Evolutionary conservation across 2,329 filamentous ascomycete species (phyloP).

Genomic region (Fusarium sp.): DNA sequence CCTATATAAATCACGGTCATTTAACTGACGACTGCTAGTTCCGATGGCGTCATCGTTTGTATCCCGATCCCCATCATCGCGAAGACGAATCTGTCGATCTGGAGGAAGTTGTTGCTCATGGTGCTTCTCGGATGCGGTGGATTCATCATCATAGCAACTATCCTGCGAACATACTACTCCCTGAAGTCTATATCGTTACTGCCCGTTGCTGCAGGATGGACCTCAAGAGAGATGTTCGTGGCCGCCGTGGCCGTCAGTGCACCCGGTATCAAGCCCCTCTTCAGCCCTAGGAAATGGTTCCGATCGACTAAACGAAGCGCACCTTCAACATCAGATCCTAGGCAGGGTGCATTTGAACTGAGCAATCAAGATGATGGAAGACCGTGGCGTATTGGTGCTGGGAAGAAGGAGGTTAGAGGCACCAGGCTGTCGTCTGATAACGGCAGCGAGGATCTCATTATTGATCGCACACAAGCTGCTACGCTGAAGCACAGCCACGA

Average conservation of each 20-base stretch:
- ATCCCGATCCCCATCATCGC: neutral
- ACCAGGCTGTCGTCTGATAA: constrained; percentile 8
- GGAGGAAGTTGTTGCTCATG: neutral
- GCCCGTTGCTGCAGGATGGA: neutral
- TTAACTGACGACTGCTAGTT: neutral
- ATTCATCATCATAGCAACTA: constrained; percentile 2
- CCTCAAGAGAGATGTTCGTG: neutral
- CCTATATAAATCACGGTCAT: too few relatives aligned
- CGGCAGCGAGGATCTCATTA: constrained; percentile 8
- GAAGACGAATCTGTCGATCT: neutral
- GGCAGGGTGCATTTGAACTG: too few relatives aligned
- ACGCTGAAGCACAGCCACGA: too few relatives aligned
- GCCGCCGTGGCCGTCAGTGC: constrained; percentile 7
- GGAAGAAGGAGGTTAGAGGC: neutral
- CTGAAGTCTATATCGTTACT: neutral
- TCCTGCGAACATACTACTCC: neutral
- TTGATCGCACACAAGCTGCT: too few relatives aligned
- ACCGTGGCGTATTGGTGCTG: neutral
- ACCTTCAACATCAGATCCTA: too few relatives aligned
- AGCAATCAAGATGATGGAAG: too few relatives aligned
- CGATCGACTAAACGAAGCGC: neutral
- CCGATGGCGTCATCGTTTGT: constrained; percentile 4
- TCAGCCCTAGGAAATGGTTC: constrained; percentile 10
- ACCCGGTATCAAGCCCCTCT: constrained; percentile 11
- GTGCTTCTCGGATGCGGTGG: neutral